Base-by-base conservation (phyloP, 2,329 filamentous ascomycete genomes). In the Aspergillus glaucus region DNA sequence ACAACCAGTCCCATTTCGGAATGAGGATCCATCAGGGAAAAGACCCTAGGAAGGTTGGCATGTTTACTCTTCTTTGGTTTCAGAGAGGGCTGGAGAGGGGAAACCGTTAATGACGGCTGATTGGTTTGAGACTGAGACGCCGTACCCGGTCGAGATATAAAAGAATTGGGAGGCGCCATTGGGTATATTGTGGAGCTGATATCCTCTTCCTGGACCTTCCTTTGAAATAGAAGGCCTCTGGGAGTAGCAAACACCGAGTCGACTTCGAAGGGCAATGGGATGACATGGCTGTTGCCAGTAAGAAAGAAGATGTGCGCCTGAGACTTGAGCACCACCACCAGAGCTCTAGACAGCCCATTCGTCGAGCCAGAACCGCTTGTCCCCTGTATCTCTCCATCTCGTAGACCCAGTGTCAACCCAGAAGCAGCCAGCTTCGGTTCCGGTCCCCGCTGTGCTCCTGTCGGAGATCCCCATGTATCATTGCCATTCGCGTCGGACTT, bases 241-340 rank as follows among this genome's bases (percentile, higher is more conserved):
- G 90, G 87, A 10, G 88, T 87, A 32, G 92, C 83, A 66, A 91
- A 88, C 26, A 88, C 90, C 46, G 82, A 82, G 63, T 95, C 89
- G 39, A 96, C 87, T 70, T 97, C 91, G 63, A 98, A 98, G 1
- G 92, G 92, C 62, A 98, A 82, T 65, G 95, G 89, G 43, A 97
- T 79, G 50, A 95, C 82, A 77, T 98, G 88, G 63, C 82, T 93
- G 30, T 88, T 85, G 17, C 92, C 92, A 2, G 87, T 82, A 34
- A 97, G 79, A 65, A 94, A 96, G 75, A 91, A 94, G 55, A 98
- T 82, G 64, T 97, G 92, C 19, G 88, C 90, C 64, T 97, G 92
- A 0, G 88, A 91, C 69, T 88, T 91, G 56, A 98, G 80, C 57
- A 97, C 87, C 44, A 98, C 87, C 6, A 97, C 88, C 52, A 98